Evolutionary conservation across 805 yeast species (phyloP).

Genomic region (Wickerhamomyces alni): DNA sequence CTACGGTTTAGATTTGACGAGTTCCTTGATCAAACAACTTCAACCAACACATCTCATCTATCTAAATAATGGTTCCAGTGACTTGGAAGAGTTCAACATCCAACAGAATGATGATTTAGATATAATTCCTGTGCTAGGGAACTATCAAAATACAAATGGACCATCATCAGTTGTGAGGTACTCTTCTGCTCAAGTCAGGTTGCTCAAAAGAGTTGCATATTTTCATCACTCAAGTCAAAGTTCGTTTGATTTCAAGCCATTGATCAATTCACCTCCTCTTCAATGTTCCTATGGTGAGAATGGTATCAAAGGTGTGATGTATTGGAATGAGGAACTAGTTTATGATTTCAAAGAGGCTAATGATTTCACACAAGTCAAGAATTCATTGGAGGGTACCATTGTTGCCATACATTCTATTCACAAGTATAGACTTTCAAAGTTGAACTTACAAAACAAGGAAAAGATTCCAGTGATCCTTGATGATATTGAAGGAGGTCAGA

Average conservation of each 20-base stretch:
- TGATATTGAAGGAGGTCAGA: conserved; percentile 5
- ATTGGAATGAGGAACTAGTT: conserved; percentile 24
- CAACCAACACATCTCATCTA: conserved; percentile 54
- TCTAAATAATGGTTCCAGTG: conserved; percentile 35
- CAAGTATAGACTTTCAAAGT: conserved; percentile 9
- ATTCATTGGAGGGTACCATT: conserved; percentile 30
- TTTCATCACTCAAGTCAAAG: conserved; percentile 37
- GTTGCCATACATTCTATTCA: conserved; percentile 25
- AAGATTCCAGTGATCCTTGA: conserved; percentile 7
- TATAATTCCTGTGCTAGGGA: conserved; percentile 31
- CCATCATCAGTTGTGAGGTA: conserved; percentile 22
- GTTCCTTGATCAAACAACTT: conserved; percentile 30
- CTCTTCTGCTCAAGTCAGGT: conserved; percentile 47
- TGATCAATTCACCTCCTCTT: conserved; percentile 33
- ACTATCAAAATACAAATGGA: conserved; percentile 21
- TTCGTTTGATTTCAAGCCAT: conserved; percentile 37
- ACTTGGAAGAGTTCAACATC: conserved; percentile 23
- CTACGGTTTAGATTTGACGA: conserved; percentile 65
- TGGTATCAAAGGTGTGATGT: conserved; percentile 32
- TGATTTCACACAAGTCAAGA: conserved; percentile 14
- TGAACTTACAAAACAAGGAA: conserved; percentile 11
- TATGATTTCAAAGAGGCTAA: not conserved
- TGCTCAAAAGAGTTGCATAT: conserved; percentile 43
- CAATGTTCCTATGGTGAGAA: conserved; percentile 31
- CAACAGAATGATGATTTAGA: conserved; percentile 20